Evolutionary conservation across 2,329 filamentous ascomycete genomes (phyloP).

Genomic region (Colletotrichum plurivorum): DNA sequence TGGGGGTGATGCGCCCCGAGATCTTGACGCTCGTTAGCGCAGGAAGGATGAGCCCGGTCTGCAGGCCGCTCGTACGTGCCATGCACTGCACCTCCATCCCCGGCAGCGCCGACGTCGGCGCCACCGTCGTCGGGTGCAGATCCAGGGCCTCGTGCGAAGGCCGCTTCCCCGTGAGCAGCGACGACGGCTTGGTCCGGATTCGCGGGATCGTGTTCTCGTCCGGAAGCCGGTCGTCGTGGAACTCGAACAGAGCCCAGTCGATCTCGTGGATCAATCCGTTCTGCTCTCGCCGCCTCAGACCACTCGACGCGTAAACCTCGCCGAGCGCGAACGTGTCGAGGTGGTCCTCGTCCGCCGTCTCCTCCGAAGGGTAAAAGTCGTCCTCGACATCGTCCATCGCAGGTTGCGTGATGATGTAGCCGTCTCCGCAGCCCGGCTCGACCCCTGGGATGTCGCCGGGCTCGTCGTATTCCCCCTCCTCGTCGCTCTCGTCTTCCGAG

Average conservation of each 20-base stretch:
- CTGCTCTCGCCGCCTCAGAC: conserved; percentile 82
- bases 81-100: conserved; percentile 88
- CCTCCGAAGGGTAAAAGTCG: conserved; percentile 83
- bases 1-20: conserved; percentile 85
- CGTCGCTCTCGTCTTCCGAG: conserved; percentile 60
- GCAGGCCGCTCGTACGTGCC: conserved; percentile 87
- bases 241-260: conserved; percentile 93
- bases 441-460: conserved; percentile 85
- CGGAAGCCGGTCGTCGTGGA: conserved; percentile 79
- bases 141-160: conserved; percentile 48
- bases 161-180: conserved; percentile 25
- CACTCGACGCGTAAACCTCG: conserved; percentile 89
- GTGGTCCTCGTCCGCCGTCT: conserved; percentile 83
- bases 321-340: conserved; percentile 86
- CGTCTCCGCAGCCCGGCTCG: conserved; percentile 80
- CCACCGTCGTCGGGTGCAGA: conserved; percentile 71
- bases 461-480: conserved; percentile 69
- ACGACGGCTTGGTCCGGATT: conserved; percentile 27
- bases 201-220: conserved; percentile 77
- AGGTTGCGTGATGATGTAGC: conserved; percentile 89
- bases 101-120: conserved; percentile 73
- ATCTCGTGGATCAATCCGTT: conserved; percentile 88
- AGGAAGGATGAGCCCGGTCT: conserved; percentile 82
- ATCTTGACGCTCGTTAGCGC: conserved; percentile 89
- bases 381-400: conserved; percentile 89